These are phyloP conservation scores for Kazachstania africana DNA, from an alignment of 805 yeast species.

Conservation along the genomic window DNA sequence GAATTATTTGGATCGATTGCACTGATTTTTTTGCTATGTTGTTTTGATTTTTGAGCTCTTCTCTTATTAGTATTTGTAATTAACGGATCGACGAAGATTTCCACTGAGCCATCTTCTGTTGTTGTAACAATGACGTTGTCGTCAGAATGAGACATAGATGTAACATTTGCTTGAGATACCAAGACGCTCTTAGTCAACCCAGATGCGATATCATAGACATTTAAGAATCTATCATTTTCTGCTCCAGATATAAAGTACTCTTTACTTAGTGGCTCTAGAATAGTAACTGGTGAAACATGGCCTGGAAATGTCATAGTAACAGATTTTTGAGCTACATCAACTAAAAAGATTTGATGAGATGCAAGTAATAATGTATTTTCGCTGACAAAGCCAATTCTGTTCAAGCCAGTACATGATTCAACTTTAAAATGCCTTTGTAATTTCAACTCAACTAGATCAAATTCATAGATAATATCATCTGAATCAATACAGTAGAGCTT, in stretches of 20 bases:
- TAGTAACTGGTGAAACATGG: constrained; percentile 56
- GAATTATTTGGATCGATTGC: constrained; percentile 34
- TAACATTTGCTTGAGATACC: constrained; percentile 57
- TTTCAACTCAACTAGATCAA: constrained; percentile 41
- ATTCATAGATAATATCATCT: constrained; percentile 47
- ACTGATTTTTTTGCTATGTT: constrained; percentile 34
- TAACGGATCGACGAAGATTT: constrained; percentile 54
- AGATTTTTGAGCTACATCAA: constrained; percentile 31
- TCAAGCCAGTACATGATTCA: constrained; percentile 20
- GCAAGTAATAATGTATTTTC: constrained; percentile 39
- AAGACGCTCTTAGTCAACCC: constrained; percentile 43
- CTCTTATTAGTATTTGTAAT: constrained; percentile 27
- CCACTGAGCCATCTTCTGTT: constrained; percentile 67
- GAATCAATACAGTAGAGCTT: constrained; percentile 49
- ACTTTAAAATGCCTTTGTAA: constrained; percentile 33
- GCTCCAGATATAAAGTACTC: constrained; percentile 59
- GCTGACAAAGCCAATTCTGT: constrained; percentile 19
- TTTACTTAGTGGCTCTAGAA: constrained; percentile 28
- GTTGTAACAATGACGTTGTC: constrained; percentile 30
- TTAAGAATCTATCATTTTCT: constrained; percentile 68
- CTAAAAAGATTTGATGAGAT: constrained; percentile 51
- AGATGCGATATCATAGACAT: constrained; percentile 37
- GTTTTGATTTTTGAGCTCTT: constrained; percentile 42
- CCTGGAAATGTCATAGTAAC: constrained; percentile 55
- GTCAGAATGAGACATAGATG: constrained; percentile 30